phyloP scores from a whole-genome alignment of 306 rosid species.

The Lathyrus tuberosus region DNA sequence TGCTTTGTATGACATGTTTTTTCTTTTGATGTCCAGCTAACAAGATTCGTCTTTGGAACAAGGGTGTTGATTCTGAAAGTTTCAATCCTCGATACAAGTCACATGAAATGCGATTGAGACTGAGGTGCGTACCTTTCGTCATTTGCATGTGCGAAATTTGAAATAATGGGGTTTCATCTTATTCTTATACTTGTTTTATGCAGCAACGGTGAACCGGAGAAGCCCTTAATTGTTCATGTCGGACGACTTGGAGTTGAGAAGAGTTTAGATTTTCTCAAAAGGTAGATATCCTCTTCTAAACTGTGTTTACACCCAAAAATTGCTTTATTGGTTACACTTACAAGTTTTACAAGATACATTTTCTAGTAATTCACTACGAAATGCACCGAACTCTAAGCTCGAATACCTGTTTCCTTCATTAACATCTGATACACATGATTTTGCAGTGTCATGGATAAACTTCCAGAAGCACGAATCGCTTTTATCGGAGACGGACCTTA shows the following conservation, averaged over 20 bases:
- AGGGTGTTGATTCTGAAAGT: conserved; percentile 96
- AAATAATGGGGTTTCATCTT: conserved; percentile 26
- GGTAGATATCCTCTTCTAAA: conserved; percentile 51
- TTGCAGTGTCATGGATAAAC: conserved; percentile 83
- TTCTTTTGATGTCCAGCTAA: conserved; percentile 61
- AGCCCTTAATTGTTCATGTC: conserved; percentile 89
- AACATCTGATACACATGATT: conserved; percentile 45
- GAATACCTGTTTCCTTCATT: conserved; percentile 14
- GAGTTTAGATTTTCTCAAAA: conserved; percentile 91
- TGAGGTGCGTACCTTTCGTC: conserved; percentile 52
- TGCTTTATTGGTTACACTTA: conserved; percentile 7
- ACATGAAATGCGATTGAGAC: conserved; percentile 78
- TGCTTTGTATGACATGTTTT: conserved; percentile 27
- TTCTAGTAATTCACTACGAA: neutral
- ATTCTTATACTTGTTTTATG: conserved; percentile 29
- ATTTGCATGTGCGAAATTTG: conserved; percentile 26
- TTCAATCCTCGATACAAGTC: conserved; percentile 81
- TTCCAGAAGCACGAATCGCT: conserved; percentile 93
- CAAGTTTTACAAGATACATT: conserved; percentile 9
- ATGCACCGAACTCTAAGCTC: neutral
- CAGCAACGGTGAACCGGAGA: conserved; percentile 92
- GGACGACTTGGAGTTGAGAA: conserved; percentile 98
- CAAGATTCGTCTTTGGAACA: conserved; percentile 93
- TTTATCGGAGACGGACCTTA: conserved; percentile 96
- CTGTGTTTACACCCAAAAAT: neutral